Conservation (phyloP, 2,329 filamentous ascomycete genomes). For the Aureobasidium pullulans region DNA sequence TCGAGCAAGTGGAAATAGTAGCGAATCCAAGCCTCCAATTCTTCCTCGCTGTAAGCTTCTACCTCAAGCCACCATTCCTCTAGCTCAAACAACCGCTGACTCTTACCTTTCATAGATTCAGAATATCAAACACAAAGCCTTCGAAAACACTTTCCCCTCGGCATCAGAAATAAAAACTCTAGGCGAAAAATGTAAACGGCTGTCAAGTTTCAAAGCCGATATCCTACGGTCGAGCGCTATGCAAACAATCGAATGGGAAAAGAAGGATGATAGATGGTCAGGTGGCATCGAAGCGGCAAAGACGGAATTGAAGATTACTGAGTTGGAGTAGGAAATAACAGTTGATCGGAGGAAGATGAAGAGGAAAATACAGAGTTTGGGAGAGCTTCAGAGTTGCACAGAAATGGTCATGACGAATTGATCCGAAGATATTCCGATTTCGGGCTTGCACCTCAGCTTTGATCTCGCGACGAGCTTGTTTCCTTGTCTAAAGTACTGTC, state of each 20-base stretch:
- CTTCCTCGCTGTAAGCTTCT: slow-evolving; percentile 29
- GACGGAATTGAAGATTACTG: not conserved
- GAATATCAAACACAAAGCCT: slow-evolving; percentile 24
- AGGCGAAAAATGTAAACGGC: slow-evolving; percentile 27
- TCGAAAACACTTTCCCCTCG: slow-evolving; percentile 28
- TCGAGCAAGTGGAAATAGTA: slow-evolving; percentile 36
- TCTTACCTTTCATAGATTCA: slow-evolving; percentile 11
- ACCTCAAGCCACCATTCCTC: too few species aligned
- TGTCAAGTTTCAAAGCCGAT: slow-evolving; percentile 31
- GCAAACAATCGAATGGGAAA: slow-evolving; percentile 29
- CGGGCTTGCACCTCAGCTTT: not conserved
- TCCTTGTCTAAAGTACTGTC: too few species aligned
- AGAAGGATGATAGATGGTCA: slow-evolving; percentile 25
- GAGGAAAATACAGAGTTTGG: too few species aligned
- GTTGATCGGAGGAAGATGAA: too few species aligned
- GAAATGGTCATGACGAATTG: too few species aligned
- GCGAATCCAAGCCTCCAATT: slow-evolving; percentile 32
- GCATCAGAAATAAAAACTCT: slow-evolving; percentile 29
- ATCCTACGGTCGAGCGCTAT: slow-evolving; percentile 29
- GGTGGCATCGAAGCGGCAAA: slow-evolving; percentile 20
- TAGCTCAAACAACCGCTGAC: too few species aligned
- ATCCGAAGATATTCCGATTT: not conserved
- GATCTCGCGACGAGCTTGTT: too few species aligned
- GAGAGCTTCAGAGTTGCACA: too few species aligned
- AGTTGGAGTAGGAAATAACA: slow-evolving; percentile 2